Base-by-base conservation (phyloP, 345 rosid species). In the Eutrema yunnanense region DNA sequence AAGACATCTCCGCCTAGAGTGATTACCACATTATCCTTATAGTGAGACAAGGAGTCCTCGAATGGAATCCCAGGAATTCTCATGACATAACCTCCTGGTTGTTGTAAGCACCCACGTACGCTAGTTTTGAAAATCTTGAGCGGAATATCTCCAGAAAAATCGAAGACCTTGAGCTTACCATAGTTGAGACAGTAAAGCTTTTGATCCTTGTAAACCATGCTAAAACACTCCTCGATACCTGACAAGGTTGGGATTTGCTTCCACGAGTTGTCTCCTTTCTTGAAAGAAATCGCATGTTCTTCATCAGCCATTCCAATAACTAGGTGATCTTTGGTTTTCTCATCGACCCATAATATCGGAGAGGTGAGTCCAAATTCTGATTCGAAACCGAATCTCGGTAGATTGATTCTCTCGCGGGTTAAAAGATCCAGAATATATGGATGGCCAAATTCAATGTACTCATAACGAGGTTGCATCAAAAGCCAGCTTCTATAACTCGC, bases 201-300 rank as follows among this genome's bases (percentile, higher is more conserved):
- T 9, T 50, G 47, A 50, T 65, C 61, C 2, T 50, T 65, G 48
- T 50, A 65, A 19, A 49, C 53, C 11, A 48, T 48, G 53, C 3
- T 1, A 32, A 32, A 32, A 32, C 34, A 32, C 3, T 16, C 4
- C 8, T 19, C 29, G 30, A 5, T 8, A 26, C 6, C 4, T 67
- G 43, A 9, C 3, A 32, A 63, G 8, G 34, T 48, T 0, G 59
- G 36, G 5, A 26, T 37, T n/a, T 54, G 3, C 42, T 67, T 54
- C 72, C 62, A 67, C 4, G 52, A 54, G 52, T 30, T 41, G 54
- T 67, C 52, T 14, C 72, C 52, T 29, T 67, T 67, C 72, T 67
- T 67, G 32, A 14, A 42, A 54, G n/a, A 54, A 5, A 27, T 29
- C 3, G 9, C 6, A 66, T 0, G 1, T 38, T 66, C 47, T 7